Base-by-base conservation (phyloP, 805 yeast species). In the Lachancea sp. region DNA sequence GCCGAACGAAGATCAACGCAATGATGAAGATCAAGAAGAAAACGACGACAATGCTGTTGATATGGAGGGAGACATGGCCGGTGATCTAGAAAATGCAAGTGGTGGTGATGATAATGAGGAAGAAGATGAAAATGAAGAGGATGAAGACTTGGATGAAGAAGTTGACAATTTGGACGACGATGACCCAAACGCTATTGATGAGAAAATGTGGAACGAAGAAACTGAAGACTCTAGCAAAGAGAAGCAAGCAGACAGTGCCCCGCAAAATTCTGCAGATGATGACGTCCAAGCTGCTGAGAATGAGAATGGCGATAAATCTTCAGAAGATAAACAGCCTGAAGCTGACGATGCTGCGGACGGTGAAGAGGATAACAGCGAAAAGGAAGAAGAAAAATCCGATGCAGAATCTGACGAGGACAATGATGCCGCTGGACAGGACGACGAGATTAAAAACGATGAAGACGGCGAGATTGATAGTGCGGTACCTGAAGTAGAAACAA, bases 151-250 rank as follows among this genome's bases (percentile, higher is more conserved):
- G 45, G 96, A 90, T 58, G 96, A 90, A 52, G 91, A 89, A 59
- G 74, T 89, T 35, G 97, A 91, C 52, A 86, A 90, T 57, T 67
- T 91, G 27, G 95, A 86, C 61, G 95, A 88, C 46, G 71, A 84
- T 51, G 98, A 90, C 71, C 96, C 96, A 1, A 87, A 89, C 65
- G 95, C 96, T 2, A 79, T 91, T 41, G 98, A 91, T 62, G 97
- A 91, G 53, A 91, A 88, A 67, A 88, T 88, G 96, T 91, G 98
- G 96, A 93, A 91, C 58, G 97, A 90, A 57, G 89, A 91, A 60
- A 85, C 83, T 11, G 75, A 80, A 46, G 88, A 82, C 13, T 78
- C 78, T 51, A 74, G 77, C 17, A 85, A 87, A 58, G 96, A 89
- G 57, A 89, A 89, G 60, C 86, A 88, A 36, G 74, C 90, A 8